Evolutionary conservation across 208 protist genomes (phyloP), one percentile per base, ranked within the genome.

Genomic region (Trypanosoma brucei): DNA sequence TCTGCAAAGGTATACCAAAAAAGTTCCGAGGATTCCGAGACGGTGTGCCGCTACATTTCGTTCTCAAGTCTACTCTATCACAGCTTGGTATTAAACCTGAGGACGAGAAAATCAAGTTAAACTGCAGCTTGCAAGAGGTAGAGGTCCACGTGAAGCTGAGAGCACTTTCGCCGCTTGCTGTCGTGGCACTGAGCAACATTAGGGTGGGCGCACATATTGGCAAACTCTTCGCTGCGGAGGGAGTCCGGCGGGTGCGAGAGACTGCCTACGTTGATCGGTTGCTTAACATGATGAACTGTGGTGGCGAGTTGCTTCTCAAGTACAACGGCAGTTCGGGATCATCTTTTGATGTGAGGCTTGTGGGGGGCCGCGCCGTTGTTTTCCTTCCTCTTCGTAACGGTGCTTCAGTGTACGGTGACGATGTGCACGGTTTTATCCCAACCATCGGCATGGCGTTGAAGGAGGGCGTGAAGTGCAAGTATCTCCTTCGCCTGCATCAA

Each of bases 71-170:
- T 14, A 93, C 92, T 45, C 82, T 94, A 48, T 90, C 92, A 22
- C 92, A 96, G 68, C 78, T 96, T 42, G 92, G 92, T 55, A 81
- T 96, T 57, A 93, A 94, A 55, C 81, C 80, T 14, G 81, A 84
- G 56, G 75, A 90, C 58, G 67, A 81, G 22, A 37, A 61, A 4
- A 84, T 96, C 45, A 50, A 68, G 1, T 63, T 96, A 42, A 72
- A 93, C 68, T 45, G 49, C 37, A 46, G 65, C 45, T 49, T 39
- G 3, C 64, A 73, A 30, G 33, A 45, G 40, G 86, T 74, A 6
- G 75, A 68, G 8, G 82, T 94, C 55, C 50, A 44, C 45, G 66
- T 90, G 55, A 67, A 91, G 38, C 76, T 96, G 14, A 72, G 88
- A 33, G 86, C 92, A 0, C 66, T 96, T 7, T 75, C 84, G 0